These are phyloP conservation scores for Fusarium tricinctum DNA, from an alignment of 2,329 filamentous ascomycete species.

Conservation along the genomic window DNA sequence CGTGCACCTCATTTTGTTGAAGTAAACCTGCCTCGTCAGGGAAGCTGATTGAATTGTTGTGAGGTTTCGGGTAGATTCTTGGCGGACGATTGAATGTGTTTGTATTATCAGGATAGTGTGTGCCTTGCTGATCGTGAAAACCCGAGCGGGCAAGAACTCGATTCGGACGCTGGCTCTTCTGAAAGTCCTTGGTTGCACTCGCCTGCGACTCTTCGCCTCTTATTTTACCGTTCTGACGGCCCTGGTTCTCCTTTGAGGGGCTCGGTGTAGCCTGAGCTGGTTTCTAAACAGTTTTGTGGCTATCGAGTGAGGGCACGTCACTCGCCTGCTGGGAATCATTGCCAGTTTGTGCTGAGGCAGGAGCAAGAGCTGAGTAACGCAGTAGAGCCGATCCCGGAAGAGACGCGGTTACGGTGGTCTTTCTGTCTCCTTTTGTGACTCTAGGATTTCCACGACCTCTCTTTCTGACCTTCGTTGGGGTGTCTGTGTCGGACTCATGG, in stretches of 20 bases:
- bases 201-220: conserved; percentile 8
- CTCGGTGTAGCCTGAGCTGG: conserved; percentile 32
- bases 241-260: conserved; percentile 12
- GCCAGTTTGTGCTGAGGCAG: conserved; percentile 3
- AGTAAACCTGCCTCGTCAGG: conserved; percentile 3
- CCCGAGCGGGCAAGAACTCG: conserved; percentile 6
- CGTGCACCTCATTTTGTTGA: conserved; percentile 4
- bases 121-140: conserved; percentile 5
- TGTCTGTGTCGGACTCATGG: conserved; percentile 25
- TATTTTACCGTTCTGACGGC: conserved; percentile 5
- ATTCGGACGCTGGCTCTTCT: conserved; percentile 13
- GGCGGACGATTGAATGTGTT: background rate
- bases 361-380: conserved; percentile 33
- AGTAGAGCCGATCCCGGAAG: conserved; percentile 44
- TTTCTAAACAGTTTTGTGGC: conserved; percentile 44
- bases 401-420: conserved; percentile 37
- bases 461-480: conserved; percentile 40
- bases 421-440: conserved; percentile 19
- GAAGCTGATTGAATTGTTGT: background rate
- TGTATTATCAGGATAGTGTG: background rate
- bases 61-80: background rate
- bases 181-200: conserved; percentile 12
- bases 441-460: conserved; percentile 31
- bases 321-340: conserved; percentile 6
- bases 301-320: conserved; percentile 20